Conservation (phyloP, 306 rosid species). For the Macrotyloma uniflorum region DNA sequence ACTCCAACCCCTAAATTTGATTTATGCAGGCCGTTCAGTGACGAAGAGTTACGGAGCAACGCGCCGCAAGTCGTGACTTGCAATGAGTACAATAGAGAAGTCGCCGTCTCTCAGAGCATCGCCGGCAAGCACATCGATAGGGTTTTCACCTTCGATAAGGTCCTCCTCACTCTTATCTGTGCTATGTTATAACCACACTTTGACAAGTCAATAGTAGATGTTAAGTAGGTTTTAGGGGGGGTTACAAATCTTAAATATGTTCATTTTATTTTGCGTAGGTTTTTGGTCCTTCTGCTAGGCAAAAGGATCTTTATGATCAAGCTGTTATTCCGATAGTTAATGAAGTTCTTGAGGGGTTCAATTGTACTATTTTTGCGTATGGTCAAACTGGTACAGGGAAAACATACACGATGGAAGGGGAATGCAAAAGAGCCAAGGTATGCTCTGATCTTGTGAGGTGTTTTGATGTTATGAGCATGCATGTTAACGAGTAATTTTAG, state of each 20-base stretch:
- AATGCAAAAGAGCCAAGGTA: conserved; percentile 91
- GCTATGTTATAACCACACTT: background rate
- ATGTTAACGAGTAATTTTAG: background rate
- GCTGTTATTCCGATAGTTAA: conserved; percentile 85
- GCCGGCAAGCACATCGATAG: conserved; percentile 92
- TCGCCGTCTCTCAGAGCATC: conserved; percentile 82
- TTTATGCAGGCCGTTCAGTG: conserved; percentile 74
- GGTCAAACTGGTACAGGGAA: conserved; percentile 98
- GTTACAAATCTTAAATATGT: background rate
- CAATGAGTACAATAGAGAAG: conserved; percentile 78
- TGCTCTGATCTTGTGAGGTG: background rate
- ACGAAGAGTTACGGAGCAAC: conserved; percentile 84
- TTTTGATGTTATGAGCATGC: background rate
- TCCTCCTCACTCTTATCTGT: conserved; percentile 2
- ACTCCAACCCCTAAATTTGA: background rate
- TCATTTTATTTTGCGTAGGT: conserved; percentile 48
- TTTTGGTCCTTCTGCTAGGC: conserved; percentile 88
- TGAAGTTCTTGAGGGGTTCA: conserved; percentile 89
- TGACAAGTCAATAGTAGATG: too few species aligned
- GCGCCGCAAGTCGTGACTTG: conserved; percentile 92
- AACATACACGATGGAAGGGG: conserved; percentile 97
- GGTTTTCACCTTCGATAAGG: conserved; percentile 94
- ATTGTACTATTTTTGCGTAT: conserved; percentile 91
- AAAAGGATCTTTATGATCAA: conserved; percentile 83
- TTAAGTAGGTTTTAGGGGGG: background rate